phyloP scores from a whole-genome alignment of 2,329 filamentous ascomycete species.

The Leptographium wingfieldii region DNA sequence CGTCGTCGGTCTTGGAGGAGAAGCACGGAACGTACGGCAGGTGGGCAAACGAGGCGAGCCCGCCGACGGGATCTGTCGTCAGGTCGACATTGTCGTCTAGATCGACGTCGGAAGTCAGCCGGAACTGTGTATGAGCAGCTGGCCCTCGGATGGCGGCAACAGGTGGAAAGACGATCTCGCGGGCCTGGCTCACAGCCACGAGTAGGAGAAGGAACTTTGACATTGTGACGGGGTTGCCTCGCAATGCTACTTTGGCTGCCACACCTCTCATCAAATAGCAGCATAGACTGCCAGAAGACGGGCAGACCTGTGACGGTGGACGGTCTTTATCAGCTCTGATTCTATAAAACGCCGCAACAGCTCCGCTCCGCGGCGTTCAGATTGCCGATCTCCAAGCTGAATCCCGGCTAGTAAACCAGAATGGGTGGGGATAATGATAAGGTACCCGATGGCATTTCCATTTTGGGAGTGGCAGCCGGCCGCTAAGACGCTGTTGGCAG shows the following conservation, averaged over 20 bases:
- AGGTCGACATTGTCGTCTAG: slow-evolving; percentile 23
- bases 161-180: slow-evolving; percentile 9
- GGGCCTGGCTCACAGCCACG: slow-evolving; percentile 4
- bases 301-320: not conserved
- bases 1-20: slow-evolving; percentile 23
- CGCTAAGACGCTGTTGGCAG: not conserved
- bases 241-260: not conserved
- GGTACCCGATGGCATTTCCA: not conserved
- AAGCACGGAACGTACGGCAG: slow-evolving; percentile 49
- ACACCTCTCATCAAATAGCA: not conserved
- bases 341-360: not conserved
- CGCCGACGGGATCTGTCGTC: slow-evolving; percentile 29
- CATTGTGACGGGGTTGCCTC: not conserved
- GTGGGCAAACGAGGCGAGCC: slow-evolving; percentile 53
- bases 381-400: not conserved
- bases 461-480: not conserved
- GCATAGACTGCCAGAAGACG: not conserved
- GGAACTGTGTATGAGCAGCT: not conserved
- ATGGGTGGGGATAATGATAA: not conserved
- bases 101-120: not conserved
- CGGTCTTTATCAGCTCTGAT: not conserved
- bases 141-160: slow-evolving; percentile 4
- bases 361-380: not conserved
- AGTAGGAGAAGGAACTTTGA: not conserved
- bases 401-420: not conserved